phyloP scores from a whole-genome alignment of 2,329 filamentous ascomycete genomes.

The Microsporum canis region DNA sequence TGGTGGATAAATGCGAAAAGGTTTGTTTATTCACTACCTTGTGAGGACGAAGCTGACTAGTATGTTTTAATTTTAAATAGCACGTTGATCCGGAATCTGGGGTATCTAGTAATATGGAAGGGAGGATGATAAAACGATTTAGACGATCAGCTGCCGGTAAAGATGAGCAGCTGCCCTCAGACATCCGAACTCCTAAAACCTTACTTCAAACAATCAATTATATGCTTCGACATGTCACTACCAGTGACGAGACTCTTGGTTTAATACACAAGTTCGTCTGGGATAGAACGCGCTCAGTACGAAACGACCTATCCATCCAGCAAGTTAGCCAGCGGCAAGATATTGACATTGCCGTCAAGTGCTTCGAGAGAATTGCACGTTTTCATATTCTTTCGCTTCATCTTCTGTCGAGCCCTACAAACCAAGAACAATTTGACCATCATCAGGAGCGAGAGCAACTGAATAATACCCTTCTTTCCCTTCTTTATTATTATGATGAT shows the following conservation, averaged over 20 bases:
- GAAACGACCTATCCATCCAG: constrained; percentile 55
- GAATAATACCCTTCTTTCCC: constrained; percentile 49
- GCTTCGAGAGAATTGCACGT: constrained; percentile 51
- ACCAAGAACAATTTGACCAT: constrained; percentile 43
- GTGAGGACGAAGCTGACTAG: background rate
- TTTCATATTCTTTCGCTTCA: constrained; percentile 54
- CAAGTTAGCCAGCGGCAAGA: constrained; percentile 47
- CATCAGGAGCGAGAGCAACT: constrained; percentile 55
- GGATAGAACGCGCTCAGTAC: constrained; percentile 53
- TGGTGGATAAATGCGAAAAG: constrained; percentile 50
- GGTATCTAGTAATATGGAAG: constrained; percentile 24
- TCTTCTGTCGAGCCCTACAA: constrained; percentile 42
- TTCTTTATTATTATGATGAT: constrained; percentile 52
- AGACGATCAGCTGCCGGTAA: constrained; percentile 51
- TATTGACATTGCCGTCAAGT: constrained; percentile 47
- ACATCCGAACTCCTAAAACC: constrained; percentile 47
- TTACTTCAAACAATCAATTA: constrained; percentile 39
- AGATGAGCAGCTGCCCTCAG: constrained; percentile 52
- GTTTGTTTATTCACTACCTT: constrained; percentile 24
- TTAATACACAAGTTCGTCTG: constrained; percentile 53
- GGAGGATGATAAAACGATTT: constrained; percentile 53
- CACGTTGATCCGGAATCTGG: constrained; percentile 27
- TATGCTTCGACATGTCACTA: constrained; percentile 40
- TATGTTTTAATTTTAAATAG: constrained; percentile 15
- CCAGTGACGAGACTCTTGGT: constrained; percentile 38